phyloP scores from a whole-genome alignment of 495 filamentous ascomycete genomes.

The Annulohypoxylon nitens region DNA sequence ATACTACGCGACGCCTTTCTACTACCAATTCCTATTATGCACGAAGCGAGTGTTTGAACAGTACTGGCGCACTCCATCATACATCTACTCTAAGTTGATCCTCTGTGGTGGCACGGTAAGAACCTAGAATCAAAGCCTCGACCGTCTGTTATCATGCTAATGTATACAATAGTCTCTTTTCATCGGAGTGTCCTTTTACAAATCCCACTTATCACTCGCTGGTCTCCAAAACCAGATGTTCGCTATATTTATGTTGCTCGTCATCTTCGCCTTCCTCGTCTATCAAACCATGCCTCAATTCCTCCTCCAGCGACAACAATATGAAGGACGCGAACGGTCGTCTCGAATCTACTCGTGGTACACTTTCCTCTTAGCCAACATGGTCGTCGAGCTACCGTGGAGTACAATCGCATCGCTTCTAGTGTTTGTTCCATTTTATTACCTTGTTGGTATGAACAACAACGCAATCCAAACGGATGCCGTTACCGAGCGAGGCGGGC shows the following conservation, averaged over 20 bases:
- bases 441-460: conserved; percentile 78
- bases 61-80: conserved; percentile 88
- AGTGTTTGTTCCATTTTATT: conserved; percentile 80
- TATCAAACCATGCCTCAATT: conserved; percentile 90
- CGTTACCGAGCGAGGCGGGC: conserved; percentile 69
- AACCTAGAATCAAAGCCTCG: neutral
- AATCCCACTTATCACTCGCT: conserved; percentile 73
- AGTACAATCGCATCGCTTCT: conserved; percentile 76
- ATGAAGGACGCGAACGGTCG: conserved; percentile 85
- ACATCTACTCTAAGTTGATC: conserved; percentile 79
- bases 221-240: conserved; percentile 91
- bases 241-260: conserved; percentile 82
- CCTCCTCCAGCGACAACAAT: conserved; percentile 78
- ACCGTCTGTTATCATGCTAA: neutral
- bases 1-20: conserved; percentile 67
- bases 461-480: conserved; percentile 72
- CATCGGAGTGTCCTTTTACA: conserved; percentile 89
- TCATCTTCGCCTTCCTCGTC: conserved; percentile 77
- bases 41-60: conserved; percentile 80
- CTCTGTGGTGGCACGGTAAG: conserved; percentile 67
- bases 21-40: conserved; percentile 65
- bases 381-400: conserved; percentile 81
- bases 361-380: conserved; percentile 83
- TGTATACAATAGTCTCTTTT: conserved; percentile 64
- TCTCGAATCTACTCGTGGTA: conserved; percentile 85